phyloP scores from a whole-genome alignment of 805 yeast species.

The Komagataella populi region DNA sequence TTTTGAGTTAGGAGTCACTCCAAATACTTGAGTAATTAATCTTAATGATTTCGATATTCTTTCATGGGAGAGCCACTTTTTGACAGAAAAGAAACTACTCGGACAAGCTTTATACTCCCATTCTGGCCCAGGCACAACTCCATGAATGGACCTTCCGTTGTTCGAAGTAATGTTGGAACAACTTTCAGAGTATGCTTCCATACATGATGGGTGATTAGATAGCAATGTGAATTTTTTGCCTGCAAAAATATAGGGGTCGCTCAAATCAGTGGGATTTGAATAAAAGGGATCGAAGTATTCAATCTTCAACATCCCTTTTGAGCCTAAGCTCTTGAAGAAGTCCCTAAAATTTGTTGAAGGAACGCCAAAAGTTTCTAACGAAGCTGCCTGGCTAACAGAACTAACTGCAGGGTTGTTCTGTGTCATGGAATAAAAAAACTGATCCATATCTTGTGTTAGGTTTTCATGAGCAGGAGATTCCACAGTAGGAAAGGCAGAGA shows the following conservation, averaged over 20 bases:
- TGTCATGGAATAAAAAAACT: neutral
- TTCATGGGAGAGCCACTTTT: constrained; percentile 5
- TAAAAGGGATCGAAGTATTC: constrained; percentile 55
- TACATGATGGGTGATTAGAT: constrained; percentile 20
- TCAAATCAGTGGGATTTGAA: constrained; percentile 33
- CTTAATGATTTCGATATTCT: constrained; percentile 6
- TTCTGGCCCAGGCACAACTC: neutral
- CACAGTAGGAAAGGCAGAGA: neutral
- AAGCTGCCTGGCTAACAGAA: neutral
- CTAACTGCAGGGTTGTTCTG: neutral
- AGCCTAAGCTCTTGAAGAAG: constrained; percentile 20
- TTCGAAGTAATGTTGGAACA: neutral
- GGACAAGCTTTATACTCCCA: neutral
- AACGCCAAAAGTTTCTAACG: neutral
- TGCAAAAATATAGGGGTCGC: constrained; percentile 47
- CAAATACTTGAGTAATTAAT: constrained; percentile 36
- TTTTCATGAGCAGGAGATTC: neutral
- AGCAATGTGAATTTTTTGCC: constrained; percentile 44
- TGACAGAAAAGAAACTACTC: neutral
- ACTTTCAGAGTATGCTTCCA: constrained; percentile 6
- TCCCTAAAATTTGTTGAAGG: neutral
- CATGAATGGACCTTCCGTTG: neutral
- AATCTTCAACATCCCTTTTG: constrained; percentile 30
- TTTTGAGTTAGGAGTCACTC: constrained; percentile 24
- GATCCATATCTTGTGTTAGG: neutral